Conservation (phyloP, 768 basidiomycete genomes). For the Hericium erinaceus region DNA sequence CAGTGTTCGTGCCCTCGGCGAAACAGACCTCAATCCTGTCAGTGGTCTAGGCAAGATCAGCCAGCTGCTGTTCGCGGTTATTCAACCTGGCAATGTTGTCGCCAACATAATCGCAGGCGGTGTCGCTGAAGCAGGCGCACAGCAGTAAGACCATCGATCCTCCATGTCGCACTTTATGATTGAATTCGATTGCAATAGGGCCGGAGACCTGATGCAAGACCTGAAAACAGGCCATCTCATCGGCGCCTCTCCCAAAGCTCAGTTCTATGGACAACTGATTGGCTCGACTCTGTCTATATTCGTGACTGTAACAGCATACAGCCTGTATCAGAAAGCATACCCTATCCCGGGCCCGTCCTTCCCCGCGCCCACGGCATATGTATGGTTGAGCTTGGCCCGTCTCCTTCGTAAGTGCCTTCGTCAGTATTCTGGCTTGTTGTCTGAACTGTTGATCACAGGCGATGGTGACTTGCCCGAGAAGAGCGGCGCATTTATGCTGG, state of each 20-base stretch:
- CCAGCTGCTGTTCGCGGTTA: constrained; percentile 88
- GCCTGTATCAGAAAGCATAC: constrained; percentile 81
- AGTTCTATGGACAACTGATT: constrained; percentile 90
- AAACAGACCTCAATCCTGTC: constrained; percentile 91
- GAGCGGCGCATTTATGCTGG: constrained; percentile 67
- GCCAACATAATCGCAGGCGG: constrained; percentile 97
- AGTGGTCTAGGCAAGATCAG: constrained; percentile 92
- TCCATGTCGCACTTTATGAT: not conserved
- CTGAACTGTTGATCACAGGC: constrained; percentile 37
- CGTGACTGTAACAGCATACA: constrained; percentile 82
- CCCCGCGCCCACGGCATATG: constrained; percentile 90
- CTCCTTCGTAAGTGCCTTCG: constrained; percentile 49
- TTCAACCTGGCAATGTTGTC: constrained; percentile 92
- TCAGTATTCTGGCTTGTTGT: not conserved
- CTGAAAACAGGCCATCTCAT: constrained; percentile 94
- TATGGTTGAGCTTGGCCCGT: constrained; percentile 78
- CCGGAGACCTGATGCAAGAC: constrained; percentile 98
- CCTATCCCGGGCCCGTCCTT: constrained; percentile 90
- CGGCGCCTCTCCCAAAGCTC: constrained; percentile 83
- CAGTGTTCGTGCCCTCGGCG: constrained; percentile 88
- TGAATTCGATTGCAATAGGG: constrained; percentile 34
- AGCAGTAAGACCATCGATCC: constrained; percentile 47
- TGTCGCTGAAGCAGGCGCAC: constrained; percentile 93
- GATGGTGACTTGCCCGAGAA: constrained; percentile 77
- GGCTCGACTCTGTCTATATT: constrained; percentile 84